A percentile compares a stretch with the other conserved stretches of the same genome.
These are phyloP conservation scores for Zygoascus meyerae DNA, from an alignment of 1,139 yeast genomes.

Conservation along the genomic window DNA sequence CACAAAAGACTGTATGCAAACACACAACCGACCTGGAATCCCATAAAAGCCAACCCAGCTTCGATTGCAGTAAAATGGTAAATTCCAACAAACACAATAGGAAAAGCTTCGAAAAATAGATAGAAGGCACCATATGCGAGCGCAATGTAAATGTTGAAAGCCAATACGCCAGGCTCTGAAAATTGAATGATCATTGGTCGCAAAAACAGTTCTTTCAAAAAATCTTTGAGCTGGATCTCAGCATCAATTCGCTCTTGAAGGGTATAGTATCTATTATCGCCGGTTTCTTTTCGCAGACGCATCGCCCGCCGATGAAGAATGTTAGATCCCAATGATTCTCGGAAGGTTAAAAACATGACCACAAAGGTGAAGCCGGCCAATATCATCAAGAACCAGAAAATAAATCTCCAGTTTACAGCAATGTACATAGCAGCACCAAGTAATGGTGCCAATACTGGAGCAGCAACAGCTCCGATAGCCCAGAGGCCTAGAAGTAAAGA, in stretches of 20 bases:
- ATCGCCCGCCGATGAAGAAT: slow-evolving; percentile 44
- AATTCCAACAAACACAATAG: slow-evolving; percentile 45
- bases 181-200: slow-evolving; percentile 39
- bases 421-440: slow-evolving; percentile 53
- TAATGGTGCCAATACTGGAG: slow-evolving; percentile 65
- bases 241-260: slow-evolving; percentile 19
- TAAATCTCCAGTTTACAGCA: slow-evolving; percentile 36
- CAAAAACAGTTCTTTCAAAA: slow-evolving; percentile 41
- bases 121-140: slow-evolving; percentile 51
- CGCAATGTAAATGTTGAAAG: slow-evolving; percentile 44
- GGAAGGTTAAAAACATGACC: slow-evolving; percentile 38
- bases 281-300: slow-evolving; percentile 44
- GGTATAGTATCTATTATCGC: slow-evolving; percentile 38
- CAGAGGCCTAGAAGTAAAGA: slow-evolving; percentile 38
- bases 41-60: slow-evolving; percentile 43
- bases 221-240: neutral
- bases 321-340: slow-evolving; percentile 48
- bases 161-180: slow-evolving; percentile 33
- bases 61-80: slow-evolving; percentile 46
- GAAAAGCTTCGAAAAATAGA: slow-evolving; percentile 58
- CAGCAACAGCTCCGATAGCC: slow-evolving; percentile 52
- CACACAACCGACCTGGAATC: slow-evolving; percentile 43
- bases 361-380: slow-evolving; percentile 37
- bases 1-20: slow-evolving; percentile 22
- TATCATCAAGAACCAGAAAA: slow-evolving; percentile 43